Base-by-base conservation (phyloP, 2,329 filamentous ascomycete genomes). In the Fusarium pseudoanthophilum region DNA sequence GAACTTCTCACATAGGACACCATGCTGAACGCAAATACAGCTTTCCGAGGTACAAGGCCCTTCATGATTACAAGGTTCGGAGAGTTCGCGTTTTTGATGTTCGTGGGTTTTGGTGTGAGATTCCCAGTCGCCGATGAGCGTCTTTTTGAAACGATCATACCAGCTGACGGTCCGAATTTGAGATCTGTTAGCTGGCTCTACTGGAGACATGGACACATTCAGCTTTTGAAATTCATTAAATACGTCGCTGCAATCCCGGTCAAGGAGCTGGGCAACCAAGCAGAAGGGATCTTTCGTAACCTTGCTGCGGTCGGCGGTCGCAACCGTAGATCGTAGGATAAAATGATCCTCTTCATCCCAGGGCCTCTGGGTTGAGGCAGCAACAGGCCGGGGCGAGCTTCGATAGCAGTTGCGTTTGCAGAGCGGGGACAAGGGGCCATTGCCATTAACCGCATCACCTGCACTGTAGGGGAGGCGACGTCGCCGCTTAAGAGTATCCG, bases 1-100 rank as follows among this genome's bases (percentile, higher is more conserved):
- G 69, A 90, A 91, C 73, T 92, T 92, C 73, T 95, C 93, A 77
- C 93, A 95, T 24, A 92, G 86, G 26, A 94, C 83, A 21, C 86
- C 85, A 15, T 87, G 84, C 53, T 85, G 80, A 21, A 89, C 90
- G 77, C 93, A 95, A 4, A 86, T 83, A 74, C 93, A 95, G 18
- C 86, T 86, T 8, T 83, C 82, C 7, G 81, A 82, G 21, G 87
- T 87, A 79, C 93, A 95, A 5, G 90, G 87, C 0, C 92, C 92
- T 34, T 90, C 87, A 75, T 95, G 93, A 58, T 87, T 86, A 76
- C 93, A 95, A 7, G 92, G 90, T 63, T 91, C 88, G 57, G 89
- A 88, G 4, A 88, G 84, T 39, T 88, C 87, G 42, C 89, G 86
- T 21, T 86, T 82, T 51, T 90, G 86, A 70, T 89, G 87, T 60